A percentile compares a stretch with the other conserved stretches of the same genome.
phyloP scores from a whole-genome alignment of 768 basidiomycete species.

The Suillus sp. region DNA sequence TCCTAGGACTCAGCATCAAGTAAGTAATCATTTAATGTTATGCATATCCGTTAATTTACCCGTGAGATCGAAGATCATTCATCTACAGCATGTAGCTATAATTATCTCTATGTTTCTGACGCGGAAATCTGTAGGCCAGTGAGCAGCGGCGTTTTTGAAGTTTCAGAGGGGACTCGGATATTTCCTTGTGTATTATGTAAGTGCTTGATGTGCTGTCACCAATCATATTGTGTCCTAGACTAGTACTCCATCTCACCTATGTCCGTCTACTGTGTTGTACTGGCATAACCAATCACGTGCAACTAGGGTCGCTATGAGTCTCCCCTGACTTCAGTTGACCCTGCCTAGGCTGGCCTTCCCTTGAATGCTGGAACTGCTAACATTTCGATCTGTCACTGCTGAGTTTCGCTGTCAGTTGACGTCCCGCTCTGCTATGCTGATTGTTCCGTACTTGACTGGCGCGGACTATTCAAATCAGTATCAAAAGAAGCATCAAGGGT shows the following conservation, averaged over 20 bases:
- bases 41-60: neutral
- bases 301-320: neutral
- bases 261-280: neutral
- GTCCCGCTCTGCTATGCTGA: neutral
- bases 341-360: neutral
- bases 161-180: too few relatives aligned
- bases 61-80: conserved; percentile 4
- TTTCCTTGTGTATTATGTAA: neutral
- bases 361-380: neutral
- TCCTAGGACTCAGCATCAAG: neutral
- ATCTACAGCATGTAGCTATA: conserved; percentile 3
- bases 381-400: neutral
- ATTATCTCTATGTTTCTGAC: neutral
- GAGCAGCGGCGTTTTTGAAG: neutral
- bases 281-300: neutral
- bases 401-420: neutral
- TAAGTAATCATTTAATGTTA: neutral
- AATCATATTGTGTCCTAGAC: neutral
- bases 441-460: neutral
- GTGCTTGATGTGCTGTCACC: neutral
- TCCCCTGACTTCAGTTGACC: neutral
- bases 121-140: too few relatives aligned
- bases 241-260: neutral
- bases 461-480: neutral
- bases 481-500: neutral